These are phyloP conservation scores for Lachnellula suecica DNA, from an alignment of 2,329 filamentous ascomycete species.

Conservation along the genomic window DNA sequence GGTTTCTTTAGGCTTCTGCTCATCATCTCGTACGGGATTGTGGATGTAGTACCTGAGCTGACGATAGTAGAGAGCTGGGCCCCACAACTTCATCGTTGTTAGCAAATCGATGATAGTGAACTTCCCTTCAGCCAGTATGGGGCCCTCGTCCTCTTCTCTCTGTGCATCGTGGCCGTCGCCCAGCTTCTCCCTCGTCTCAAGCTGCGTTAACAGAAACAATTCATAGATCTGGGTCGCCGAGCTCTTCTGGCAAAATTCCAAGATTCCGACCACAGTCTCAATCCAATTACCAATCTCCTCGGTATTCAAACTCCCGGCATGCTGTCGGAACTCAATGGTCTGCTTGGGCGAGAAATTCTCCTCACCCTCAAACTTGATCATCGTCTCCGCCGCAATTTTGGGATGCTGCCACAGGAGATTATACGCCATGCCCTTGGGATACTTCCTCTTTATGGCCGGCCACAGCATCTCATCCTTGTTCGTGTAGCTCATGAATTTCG, in stretches of 20 bases:
- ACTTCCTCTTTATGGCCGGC: background rate
- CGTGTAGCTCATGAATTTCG: background rate
- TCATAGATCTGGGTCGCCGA: background rate
- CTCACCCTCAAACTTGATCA: background rate
- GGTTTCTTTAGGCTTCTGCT: background rate
- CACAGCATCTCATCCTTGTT: background rate
- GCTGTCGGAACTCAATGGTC: conserved; percentile 30
- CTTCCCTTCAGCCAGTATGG: conserved; percentile 12
- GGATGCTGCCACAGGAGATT: too few species aligned
- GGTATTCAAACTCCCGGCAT: conserved; percentile 21
- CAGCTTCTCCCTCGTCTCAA: conserved; percentile 5
- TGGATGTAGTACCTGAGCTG: background rate
- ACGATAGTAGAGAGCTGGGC: background rate
- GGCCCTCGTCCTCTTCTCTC: conserved; percentile 8
- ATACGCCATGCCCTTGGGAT: background rate
- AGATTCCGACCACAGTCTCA: conserved; percentile 13
- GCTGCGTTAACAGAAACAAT: background rate
- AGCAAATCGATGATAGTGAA: conserved; percentile 17
- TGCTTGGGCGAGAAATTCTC: background rate
- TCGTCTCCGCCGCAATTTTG: background rate
- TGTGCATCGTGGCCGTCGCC: conserved; percentile 9
- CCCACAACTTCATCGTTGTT: conserved; percentile 1
- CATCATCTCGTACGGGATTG: background rate
- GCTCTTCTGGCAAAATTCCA: conserved; percentile 12
- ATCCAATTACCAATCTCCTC: conserved; percentile 20